These are phyloP conservation scores for Tetraselmis striata DNA, from an alignment of 139 green algal species.

Conservation along the genomic window DNA sequence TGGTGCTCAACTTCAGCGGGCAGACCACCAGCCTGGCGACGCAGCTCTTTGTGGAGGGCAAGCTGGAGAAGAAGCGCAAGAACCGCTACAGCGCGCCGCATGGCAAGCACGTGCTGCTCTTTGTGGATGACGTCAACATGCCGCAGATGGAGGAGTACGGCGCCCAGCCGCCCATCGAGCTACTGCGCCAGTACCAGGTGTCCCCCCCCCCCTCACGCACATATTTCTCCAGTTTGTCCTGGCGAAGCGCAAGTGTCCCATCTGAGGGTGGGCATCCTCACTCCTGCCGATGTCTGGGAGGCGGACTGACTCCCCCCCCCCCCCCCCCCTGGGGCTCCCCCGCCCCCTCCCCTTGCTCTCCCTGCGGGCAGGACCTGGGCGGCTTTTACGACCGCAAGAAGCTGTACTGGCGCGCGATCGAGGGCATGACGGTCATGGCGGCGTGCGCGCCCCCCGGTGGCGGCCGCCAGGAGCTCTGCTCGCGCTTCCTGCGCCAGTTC, in stretches of 20 bases:
- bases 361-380: conserved; percentile 48
- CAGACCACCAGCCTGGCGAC: conserved; percentile 74
- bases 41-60: conserved; percentile 67
- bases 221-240: too few species aligned
- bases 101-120: conserved; percentile 74
- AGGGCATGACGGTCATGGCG: conserved; percentile 56
- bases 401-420: conserved; percentile 78
- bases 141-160: conserved; percentile 73
- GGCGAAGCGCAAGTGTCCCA: too few species aligned
- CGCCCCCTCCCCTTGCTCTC: too few species aligned
- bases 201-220: background rate
- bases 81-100: conserved; percentile 57
- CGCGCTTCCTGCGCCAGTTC: conserved; percentile 80
- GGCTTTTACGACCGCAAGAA: conserved; percentile 80
- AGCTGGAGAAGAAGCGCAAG: conserved; percentile 81
- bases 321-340: too few species aligned
- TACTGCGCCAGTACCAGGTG: conserved; percentile 72
- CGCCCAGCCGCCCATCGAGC: conserved; percentile 75
- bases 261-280: too few species aligned
- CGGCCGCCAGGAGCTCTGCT: conserved; percentile 62
- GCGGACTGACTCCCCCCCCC: too few species aligned
- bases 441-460: conserved; percentile 71
- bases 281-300: too few species aligned
- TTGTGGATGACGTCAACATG: conserved; percentile 90
- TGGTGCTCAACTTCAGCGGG: conserved; percentile 38